These are phyloP conservation scores for Fusarium zealandicum DNA, from an alignment of 2,329 filamentous ascomycete genomes.

Conservation along the genomic window DNA sequence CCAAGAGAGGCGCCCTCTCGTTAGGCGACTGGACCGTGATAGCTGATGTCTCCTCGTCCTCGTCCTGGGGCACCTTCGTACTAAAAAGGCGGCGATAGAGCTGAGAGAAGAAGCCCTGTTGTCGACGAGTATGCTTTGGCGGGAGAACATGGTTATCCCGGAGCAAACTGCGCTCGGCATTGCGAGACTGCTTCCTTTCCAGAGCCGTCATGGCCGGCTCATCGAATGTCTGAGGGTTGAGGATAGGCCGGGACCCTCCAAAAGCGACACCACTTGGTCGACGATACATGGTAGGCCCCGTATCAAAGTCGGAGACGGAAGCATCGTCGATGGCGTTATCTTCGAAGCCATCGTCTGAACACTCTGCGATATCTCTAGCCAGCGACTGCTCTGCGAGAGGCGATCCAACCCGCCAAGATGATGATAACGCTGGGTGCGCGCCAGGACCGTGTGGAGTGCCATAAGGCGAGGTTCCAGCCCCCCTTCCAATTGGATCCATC, in stretches of 20 bases:
- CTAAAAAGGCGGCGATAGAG: constrained; percentile 62
- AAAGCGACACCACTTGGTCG: constrained; percentile 79
- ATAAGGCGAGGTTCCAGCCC: constrained; percentile 31
- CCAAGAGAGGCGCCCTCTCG: constrained; percentile 53
- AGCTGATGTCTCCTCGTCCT: constrained; percentile 51
- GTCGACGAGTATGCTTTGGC: constrained; percentile 58
- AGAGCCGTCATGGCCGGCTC: constrained; percentile 59
- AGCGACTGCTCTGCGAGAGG: constrained; percentile 71
- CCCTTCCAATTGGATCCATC: constrained; percentile 32
- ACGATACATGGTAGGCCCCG: constrained; percentile 68
- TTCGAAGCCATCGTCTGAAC: constrained; percentile 62
- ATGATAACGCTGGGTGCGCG: constrained; percentile 41
- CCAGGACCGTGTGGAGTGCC: constrained; percentile 33
- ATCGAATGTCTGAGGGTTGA: constrained; percentile 63
- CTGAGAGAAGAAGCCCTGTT: constrained; percentile 48
- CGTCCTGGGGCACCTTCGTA: constrained; percentile 55
- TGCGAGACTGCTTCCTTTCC: constrained; percentile 63
- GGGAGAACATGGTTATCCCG: constrained; percentile 71
- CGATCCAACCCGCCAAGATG: constrained; percentile 66
- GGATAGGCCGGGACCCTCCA: constrained; percentile 72
- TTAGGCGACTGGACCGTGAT: constrained; percentile 46
- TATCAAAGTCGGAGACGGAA: constrained; percentile 48
- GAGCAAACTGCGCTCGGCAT: constrained; percentile 67
- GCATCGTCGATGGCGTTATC: constrained; percentile 44
- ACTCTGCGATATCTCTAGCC: constrained; percentile 71